These are phyloP conservation scores for Podospora pseudocomata DNA, from an alignment of 495 filamentous ascomycete genomes.

Conservation along the genomic window DNA sequence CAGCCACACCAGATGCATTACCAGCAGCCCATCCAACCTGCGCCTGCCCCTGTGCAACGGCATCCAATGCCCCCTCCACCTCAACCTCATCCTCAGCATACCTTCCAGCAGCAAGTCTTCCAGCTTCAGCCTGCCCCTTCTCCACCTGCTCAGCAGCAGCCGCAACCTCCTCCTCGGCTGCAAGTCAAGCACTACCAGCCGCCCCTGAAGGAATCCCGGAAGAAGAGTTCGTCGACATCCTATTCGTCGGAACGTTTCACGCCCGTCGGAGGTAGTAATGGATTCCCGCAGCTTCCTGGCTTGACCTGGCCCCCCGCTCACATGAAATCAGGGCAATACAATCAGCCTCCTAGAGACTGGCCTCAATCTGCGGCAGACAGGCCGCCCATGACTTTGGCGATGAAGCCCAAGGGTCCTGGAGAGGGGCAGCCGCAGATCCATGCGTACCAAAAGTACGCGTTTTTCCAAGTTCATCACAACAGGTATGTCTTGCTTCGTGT, in stretches of 20 bases:
- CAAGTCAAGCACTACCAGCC: constrained; percentile 26
- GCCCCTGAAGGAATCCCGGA: constrained; percentile 15
- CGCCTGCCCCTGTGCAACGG: constrained; percentile 12
- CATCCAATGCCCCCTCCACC: constrained; percentile 8
- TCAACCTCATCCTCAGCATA: background rate
- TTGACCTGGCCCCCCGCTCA: constrained; percentile 37
- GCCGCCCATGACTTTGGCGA: constrained; percentile 33
- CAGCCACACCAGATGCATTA: constrained; percentile 13
- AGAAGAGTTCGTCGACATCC: constrained; percentile 22
- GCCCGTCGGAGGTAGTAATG: constrained; percentile 40
- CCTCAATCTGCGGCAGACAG: constrained; percentile 22
- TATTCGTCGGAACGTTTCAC: constrained; percentile 35
- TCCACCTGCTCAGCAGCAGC: constrained; percentile 12
- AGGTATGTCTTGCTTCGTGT: constrained; percentile 31
- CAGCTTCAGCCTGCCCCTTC: constrained; percentile 9
- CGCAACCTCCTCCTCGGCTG: constrained; percentile 11
- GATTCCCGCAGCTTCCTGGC: constrained; percentile 39
- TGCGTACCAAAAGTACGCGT: constrained; percentile 46
- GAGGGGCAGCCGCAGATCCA: constrained; percentile 22
- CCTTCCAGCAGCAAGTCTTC: constrained; percentile 17
- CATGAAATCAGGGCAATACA: constrained; percentile 36
- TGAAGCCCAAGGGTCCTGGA: constrained; percentile 28
- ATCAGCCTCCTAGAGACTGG: constrained; percentile 33
- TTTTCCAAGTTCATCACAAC: constrained; percentile 52
- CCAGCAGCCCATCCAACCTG: constrained; percentile 13